phyloP scores from a whole-genome alignment of 441 rosid genomes.

The Jatropha podagrica region DNA sequence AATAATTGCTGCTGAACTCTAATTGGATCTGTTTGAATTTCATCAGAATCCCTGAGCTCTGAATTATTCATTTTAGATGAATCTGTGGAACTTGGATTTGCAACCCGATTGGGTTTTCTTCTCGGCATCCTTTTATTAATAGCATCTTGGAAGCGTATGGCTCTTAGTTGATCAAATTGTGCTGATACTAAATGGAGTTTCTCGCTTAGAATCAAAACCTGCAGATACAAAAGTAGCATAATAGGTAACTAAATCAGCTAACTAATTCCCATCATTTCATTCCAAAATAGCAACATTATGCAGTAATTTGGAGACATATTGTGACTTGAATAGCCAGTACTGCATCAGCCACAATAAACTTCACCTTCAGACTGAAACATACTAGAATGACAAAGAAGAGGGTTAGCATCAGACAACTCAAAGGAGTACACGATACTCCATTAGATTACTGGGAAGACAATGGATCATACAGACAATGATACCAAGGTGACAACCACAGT shows the following conservation, averaged over 20 bases:
- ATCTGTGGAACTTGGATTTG: conserved; percentile 41
- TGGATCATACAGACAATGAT: neutral
- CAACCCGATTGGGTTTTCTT: conserved; percentile 56
- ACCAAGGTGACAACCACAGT: neutral
- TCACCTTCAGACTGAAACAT: neutral
- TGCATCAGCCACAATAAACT: conserved; percentile 2
- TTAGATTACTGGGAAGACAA: neutral
- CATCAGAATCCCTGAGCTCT: conserved; percentile 47
- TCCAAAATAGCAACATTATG: neutral
- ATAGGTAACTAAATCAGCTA: neutral
- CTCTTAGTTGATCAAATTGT: conserved; percentile 89
- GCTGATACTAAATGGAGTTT: conserved; percentile 86
- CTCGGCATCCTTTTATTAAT: conserved; percentile 75
- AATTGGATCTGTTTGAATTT: conserved; percentile 51
- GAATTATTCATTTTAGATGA: conserved; percentile 32
- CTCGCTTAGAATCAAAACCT: conserved; percentile 94
- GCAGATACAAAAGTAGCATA: conserved; percentile 22
- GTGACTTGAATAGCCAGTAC: neutral
- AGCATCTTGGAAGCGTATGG: conserved; percentile 87
- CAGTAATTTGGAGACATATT: neutral
- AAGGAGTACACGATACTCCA: neutral
- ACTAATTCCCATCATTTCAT: neutral
- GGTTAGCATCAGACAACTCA: neutral
- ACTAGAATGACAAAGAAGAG: neutral
- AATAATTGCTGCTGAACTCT: conserved; percentile 68